Evolutionary conservation across 2,329 filamentous ascomycete species (phyloP).

Genomic region (Diaporthe amygdali): DNA sequence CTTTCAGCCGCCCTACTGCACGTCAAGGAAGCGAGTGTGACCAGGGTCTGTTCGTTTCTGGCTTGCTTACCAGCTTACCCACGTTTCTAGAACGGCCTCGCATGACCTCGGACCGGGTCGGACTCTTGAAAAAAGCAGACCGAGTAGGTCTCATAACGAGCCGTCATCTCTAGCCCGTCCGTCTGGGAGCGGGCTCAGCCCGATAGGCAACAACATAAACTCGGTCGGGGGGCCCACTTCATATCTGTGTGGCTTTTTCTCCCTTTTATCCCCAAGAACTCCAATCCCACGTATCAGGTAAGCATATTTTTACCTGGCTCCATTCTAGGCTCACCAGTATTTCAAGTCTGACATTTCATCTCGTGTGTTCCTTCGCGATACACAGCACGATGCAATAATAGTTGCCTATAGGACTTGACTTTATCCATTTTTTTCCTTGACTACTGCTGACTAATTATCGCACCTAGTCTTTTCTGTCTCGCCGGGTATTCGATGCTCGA

Average conservation of each 20-base stretch:
- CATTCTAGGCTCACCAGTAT: neutral
- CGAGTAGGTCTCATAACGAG: too few relatives aligned
- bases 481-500: neutral
- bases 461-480: neutral
- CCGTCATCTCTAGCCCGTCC: neutral
- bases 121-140: neutral
- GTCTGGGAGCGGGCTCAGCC: neutral
- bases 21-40: neutral
- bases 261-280: neutral
- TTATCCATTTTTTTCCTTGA: too few relatives aligned
- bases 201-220: conserved; percentile 11
- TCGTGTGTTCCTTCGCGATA: neutral
- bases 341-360: neutral
- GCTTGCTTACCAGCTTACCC: neutral
- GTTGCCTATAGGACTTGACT: too few relatives aligned
- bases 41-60: neutral
- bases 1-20: neutral
- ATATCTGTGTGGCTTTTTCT: neutral
- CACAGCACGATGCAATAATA: too few relatives aligned
- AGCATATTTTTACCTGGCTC: neutral
- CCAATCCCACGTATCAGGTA: neutral
- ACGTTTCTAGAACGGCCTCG: neutral
- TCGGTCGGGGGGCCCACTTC: neutral
- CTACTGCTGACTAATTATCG: neutral
- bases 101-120: conserved; percentile 1